Evolutionary conservation across 768 basidiomycete species (phyloP).

Genomic region (Saitozyma podzolica): DNA sequence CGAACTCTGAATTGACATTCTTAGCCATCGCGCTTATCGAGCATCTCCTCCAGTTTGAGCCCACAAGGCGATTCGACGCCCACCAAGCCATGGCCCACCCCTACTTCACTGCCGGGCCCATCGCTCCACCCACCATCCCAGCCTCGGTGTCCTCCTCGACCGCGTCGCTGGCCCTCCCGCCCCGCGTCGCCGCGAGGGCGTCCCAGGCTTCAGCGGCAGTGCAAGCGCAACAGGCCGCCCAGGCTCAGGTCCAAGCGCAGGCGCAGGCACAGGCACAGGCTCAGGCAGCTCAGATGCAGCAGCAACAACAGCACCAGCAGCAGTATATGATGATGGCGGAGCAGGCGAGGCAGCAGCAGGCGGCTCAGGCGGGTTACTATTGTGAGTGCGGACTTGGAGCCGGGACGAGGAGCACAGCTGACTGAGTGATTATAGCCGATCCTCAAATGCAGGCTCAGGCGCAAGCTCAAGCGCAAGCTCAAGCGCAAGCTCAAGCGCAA

Average conservation of each 20-base stretch:
- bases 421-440: background rate
- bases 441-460: too few relatives aligned
- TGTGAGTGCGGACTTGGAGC: slow-evolving; percentile 16
- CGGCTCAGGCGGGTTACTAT: slow-evolving; percentile 27
- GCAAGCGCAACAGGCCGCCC: slow-evolving; percentile 35
- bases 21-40: slow-evolving; percentile 89
- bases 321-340: slow-evolving; percentile 41
- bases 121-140: slow-evolving; percentile 44
- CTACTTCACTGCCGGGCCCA: slow-evolving; percentile 63
- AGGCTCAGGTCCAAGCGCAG: slow-evolving; percentile 22
- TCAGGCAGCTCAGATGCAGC: slow-evolving; percentile 35
- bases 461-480: slow-evolving; percentile 35
- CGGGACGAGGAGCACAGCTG: background rate
- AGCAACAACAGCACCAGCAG: slow-evolving; percentile 29
- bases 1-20: background rate
- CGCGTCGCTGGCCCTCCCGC: slow-evolving; percentile 38
- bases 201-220: slow-evolving; percentile 42
- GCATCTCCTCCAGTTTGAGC: slow-evolving; percentile 92
- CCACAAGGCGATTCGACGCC: slow-evolving; percentile 84
- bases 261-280: slow-evolving; percentile 27
- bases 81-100: slow-evolving; percentile 88
- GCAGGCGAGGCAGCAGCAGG: slow-evolving; percentile 22
- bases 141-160: slow-evolving; percentile 37
- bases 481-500: slow-evolving; percentile 42
- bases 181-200: slow-evolving; percentile 39